Evolutionary conservation across 139 green algal genomes (phyloP).

Genomic region (Yamagishiella unicocca): DNA sequence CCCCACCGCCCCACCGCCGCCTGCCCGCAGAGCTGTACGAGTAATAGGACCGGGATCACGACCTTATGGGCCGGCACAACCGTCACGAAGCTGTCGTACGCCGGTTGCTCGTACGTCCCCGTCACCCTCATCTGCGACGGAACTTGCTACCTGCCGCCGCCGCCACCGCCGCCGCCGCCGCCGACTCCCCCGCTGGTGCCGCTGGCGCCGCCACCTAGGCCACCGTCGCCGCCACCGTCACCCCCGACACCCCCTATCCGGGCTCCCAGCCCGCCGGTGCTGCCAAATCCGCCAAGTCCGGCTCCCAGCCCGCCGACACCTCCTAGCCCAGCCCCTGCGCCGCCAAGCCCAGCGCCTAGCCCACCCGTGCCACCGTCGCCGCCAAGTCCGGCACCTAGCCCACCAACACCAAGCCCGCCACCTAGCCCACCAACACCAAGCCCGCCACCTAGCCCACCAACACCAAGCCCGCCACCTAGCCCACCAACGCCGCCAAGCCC

Average conservation of each 20-base stretch:
- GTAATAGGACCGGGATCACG: background rate
- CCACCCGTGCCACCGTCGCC: background rate
- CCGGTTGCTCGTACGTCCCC: conserved; percentile 2
- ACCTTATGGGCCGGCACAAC: conserved; percentile 1
- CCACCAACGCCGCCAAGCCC: background rate
- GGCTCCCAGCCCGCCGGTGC: background rate
- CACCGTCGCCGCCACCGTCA: background rate
- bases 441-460: background rate
- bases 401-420: too few relatives aligned
- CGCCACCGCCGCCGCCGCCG: background rate
- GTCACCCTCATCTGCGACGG: conserved; percentile 3
- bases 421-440: background rate
- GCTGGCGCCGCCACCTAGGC: background rate
- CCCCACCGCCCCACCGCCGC: too few relatives aligned
- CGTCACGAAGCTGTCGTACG: background rate
- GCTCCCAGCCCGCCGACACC: background rate
- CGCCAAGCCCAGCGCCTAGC: background rate
- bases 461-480: background rate
- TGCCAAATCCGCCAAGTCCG: background rate
- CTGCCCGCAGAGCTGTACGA: too few relatives aligned
- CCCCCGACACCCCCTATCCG: background rate
- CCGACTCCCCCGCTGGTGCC: background rate
- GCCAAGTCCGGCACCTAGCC: background rate
- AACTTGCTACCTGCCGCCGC: background rate
- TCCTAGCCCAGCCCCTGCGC: background rate